Evolutionary conservation across 345 rosid genomes (phyloP).

Genomic region (Gossypium arboreum): DNA sequence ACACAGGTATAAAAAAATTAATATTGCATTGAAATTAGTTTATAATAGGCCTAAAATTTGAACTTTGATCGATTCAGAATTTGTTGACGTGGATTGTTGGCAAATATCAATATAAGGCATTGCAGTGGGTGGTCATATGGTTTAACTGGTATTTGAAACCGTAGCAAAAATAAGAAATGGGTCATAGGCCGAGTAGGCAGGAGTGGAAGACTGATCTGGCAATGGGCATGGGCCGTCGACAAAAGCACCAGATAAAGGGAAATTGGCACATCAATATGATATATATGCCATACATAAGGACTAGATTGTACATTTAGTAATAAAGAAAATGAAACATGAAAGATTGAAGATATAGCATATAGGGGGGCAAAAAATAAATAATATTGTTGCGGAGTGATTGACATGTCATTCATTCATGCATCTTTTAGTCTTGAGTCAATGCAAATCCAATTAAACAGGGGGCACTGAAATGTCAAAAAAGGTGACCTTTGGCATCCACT

Average conservation of each 20-base stretch:
- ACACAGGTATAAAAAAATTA: too few species aligned
- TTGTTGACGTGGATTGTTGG: too few species aligned
- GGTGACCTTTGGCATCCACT: constrained; percentile 31
- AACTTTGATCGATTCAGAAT: too few species aligned
- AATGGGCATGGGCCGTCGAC: constrained; percentile 16
- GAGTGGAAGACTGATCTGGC: too few species aligned
- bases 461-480: constrained; percentile 18
- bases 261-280: background rate
- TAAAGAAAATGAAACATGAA: background rate
- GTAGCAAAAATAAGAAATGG: too few species aligned
- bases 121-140: too few species aligned
- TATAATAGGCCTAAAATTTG: too few species aligned
- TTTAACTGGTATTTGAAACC: too few species aligned
- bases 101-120: too few species aligned
- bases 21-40: too few species aligned
- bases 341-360: background rate
- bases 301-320: background rate
- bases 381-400: constrained; percentile 22
- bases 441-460: constrained; percentile 24
- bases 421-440: constrained; percentile 35
- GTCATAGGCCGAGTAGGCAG: too few species aligned
- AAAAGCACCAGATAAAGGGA: constrained; percentile 1
- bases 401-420: constrained; percentile 18
- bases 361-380: background rate
- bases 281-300: background rate